Base-by-base conservation (phyloP, 176 grass and related monocot species). In the Phoenix dactylifera region DNA sequence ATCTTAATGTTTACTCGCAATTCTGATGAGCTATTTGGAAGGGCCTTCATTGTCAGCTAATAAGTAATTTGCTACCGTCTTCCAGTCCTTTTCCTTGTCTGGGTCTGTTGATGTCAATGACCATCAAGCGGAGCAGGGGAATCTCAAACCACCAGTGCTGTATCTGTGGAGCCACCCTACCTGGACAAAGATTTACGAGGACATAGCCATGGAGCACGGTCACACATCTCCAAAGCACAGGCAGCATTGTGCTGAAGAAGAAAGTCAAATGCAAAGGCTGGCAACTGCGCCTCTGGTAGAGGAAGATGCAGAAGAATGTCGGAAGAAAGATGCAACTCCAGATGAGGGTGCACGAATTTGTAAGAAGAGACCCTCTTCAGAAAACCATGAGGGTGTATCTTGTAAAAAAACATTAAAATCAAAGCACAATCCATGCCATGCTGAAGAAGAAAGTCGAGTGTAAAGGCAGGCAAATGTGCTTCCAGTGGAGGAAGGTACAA, bases 31-130 rank as follows among this genome's bases (percentile, higher is more conserved):
- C 15, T n/a, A 12, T 16, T 3, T 52, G 18, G 54, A 68, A 68
- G 23, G 17, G 17, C 15, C n/a, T 19, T 30, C 6, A 19, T 30
- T 32, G 32, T 35, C 32, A 35, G 32, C 32, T 35, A 35, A 35
- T 35, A 10, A 35, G 32, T 9, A 35, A 9, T 9, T 35, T 35
- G 32, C 32, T 35, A 35, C 32, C 1, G 0, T 35, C 32, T 35
- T 6, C 32, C 72, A 98, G 87, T 74, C 84, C 0, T 97, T 97
- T 68, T 98, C 92, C 80, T 89, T 83, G 79, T 87, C 93, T 18
- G 93, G 87, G 57, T 98, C 93, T 59, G 63, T 98, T 3, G 81
- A 86, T 85, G 53, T 70, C 16, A 70, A 83, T 67, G 87, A 88
- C 44, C 88, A 83, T 69, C 66, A 54, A 80, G 58, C 81, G 19